Evolutionary conservation across 495 filamentous ascomycete genomes (phyloP), one percentile per base, ranked within the genome.

Genomic region (Talaromyces stipitatus): DNA sequence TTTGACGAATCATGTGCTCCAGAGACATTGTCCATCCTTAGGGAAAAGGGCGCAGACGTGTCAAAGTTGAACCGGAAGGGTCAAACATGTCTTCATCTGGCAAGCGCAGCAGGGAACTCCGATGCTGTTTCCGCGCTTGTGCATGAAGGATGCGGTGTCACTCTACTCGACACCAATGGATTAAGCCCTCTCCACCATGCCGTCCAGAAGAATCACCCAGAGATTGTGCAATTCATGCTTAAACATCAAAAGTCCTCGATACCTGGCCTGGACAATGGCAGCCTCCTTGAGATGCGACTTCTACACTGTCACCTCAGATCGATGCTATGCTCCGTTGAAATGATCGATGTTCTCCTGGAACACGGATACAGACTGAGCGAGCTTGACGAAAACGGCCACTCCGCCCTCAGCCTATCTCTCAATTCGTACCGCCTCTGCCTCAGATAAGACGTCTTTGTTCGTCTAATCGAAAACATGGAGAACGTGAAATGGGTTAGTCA

Each of bases 61-160:
- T 58, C 47, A 16, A 41, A 53, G 41, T 11, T n/a, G 22, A 61
- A 61, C 22, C n/a, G 20, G 11, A 23, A 20, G 23, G 12, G 41
- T 55, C 48, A 58, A 33, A 61, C 55, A 5, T 58, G 48, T 55
- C 55, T 61, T 50, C 55, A 61, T 30, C 50, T 61, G 29, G 55
- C 55, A 36, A 54, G 59, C 36, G 29, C 52, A 24, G 55, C 50
- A 12, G 50, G 55, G 10, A 58, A 54, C 38, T 33, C 58, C 11
- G 36, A 58, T 9, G 50, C 53, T 4, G 59, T 61, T 41, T 48
- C 55, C 20, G 58, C 28, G 50, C 24, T 61, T 50, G 28, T 54
- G 55, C 45, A 38, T 27, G 20, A 33, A 20, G 59, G 41, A 16
- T 45, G 53, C 46, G 22, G 50, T 28, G 55, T 61, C 20, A 26